phyloP scores from a whole-genome alignment of 23 red algal species.

The Cyanidium caldarium region DNA sequence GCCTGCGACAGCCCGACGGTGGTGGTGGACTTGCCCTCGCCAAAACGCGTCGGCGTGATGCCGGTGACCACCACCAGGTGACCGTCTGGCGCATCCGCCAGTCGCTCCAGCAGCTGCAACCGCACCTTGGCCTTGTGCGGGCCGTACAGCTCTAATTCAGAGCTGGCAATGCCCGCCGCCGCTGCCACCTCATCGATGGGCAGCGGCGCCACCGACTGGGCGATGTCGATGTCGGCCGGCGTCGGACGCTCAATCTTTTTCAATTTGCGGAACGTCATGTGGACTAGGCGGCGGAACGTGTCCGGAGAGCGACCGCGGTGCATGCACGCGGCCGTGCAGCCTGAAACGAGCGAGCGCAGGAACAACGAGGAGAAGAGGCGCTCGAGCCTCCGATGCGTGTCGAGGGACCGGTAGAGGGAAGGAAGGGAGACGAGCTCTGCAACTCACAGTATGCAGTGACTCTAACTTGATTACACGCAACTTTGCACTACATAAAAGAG shows the following conservation, averaged over 20 bases:
- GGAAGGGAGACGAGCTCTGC: no score
- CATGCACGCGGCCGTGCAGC: no score
- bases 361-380: no score
- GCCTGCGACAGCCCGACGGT: slow-evolving; percentile 89
- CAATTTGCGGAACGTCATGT: no score
- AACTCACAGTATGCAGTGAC: no score
- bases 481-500: no score
- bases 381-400: no score
- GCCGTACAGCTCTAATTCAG: slow-evolving; percentile 67
- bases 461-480: no score
- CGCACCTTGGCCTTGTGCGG: slow-evolving; percentile 85
- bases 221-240: slow-evolving; percentile 89
- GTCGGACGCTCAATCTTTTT: slow-evolving; percentile 19
- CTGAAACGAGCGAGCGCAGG: no score
- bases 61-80: slow-evolving; percentile 81
- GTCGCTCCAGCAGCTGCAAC: slow-evolving; percentile 33
- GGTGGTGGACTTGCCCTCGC: slow-evolving; percentile 90
- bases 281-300: no score
- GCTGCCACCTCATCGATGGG: slow-evolving; percentile 36
- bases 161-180: slow-evolving; percentile 36
- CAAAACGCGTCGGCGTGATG: slow-evolving; percentile 79
- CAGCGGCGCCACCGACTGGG: slow-evolving; percentile 48
- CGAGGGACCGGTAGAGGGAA: no score
- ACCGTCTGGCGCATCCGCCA: slow-evolving; percentile 27
- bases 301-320: no score